Base-by-base conservation (phyloP, 495 filamentous ascomycete species). In the Tuber magnatum region DNA sequence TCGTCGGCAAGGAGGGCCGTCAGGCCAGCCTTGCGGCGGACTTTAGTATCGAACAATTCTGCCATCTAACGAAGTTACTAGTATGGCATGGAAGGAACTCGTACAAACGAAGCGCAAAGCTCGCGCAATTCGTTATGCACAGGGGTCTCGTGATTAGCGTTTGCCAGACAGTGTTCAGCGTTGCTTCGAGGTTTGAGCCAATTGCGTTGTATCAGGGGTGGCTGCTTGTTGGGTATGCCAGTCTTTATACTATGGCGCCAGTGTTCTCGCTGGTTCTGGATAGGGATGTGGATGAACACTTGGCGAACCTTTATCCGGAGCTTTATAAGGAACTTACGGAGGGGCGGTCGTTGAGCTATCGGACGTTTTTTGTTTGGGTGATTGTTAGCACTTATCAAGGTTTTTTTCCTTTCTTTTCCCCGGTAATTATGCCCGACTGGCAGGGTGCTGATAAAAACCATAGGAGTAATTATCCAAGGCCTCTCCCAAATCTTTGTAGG, bases 121-220 rank as follows among this genome's bases (percentile, higher is more conserved):
- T 99, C 12, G 93, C 93, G 16, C 96, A 97, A 82, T 99, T 99
- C 80, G 94, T 99, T 78, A 99, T 99, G 81, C 96, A 99, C 82
- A 91, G 96, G 76, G 96, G 96, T 68, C 85, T 99, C 56, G 94
- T 98, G 80, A 97, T 98, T 83, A 90, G 88, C 72, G 92, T 97
- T 2, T 97, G 94, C 80, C 96, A 99, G 84, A 97, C 94, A 0
- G 93, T 99, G 88, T 99, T 94, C 85, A 95, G 92, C 83, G 94
- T 98, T 71, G 94, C 95, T 20, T 89, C 91, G 44, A 88, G 91
- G 74, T 97, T 97, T 79, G 93, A 97, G 80, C 96, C 96, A 0
- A 93, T 94, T 78, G 96, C 94, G 39, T 86, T 99, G 24, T 99
- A 97, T 86, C 92, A 88, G 83, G 88, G 88, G 76, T 99, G 96